Evolutionary conservation across 352 stramenopile species (phyloP), one percentile per base, ranked within the genome.

Genomic region (Pythium coloratum): DNA sequence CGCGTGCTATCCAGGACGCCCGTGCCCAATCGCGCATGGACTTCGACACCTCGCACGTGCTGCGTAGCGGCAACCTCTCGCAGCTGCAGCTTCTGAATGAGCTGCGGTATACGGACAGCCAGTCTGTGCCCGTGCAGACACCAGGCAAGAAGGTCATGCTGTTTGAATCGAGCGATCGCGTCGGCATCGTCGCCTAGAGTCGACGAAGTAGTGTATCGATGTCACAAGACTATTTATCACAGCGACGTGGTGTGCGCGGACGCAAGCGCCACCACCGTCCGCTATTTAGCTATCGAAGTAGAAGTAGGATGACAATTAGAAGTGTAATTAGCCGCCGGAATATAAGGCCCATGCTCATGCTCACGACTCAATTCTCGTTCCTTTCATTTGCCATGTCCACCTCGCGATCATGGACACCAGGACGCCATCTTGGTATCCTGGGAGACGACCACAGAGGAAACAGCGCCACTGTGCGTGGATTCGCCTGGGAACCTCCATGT

Each of bases 1-100:
- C 82, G 28, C 77, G 67, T 18, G 73, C 77, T 20, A 75, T 79
- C 28, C 55, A 81, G 49, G 76, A 88, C 59, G 66, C 69, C 28
- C 71, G 79, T 5, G 67, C 71, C 26, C 62, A 75, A 24, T 83
- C 79, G n/a, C 58, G 70, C 30, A 63, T 73, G 55, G 71, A 56
- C 66, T 75, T 73, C 59, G 55, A 66, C 42, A 49, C 38, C 34
- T 34, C 44, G 40, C 42, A 59, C 32, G 64, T 68, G 63, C 66
- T 64, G 55, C 70, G 68, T 66, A 70, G 53, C 62, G 68, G 62
- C 61, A 72, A 60, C 30, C 57, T 71, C 68, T 71, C 56, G 53
- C 73, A 57, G 71, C 60, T 61, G 69, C 70, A 72, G 66, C 59
- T 62, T 42, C 26, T 63, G 50, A 55, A 49, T 44, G 66, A 60